A percentile compares a stretch with the other conserved stretches of the same genome.
These are phyloP conservation scores for Stramenopiles sp. DNA, from an alignment of 352 stramenopile genomes.

Conservation along the genomic window DNA sequence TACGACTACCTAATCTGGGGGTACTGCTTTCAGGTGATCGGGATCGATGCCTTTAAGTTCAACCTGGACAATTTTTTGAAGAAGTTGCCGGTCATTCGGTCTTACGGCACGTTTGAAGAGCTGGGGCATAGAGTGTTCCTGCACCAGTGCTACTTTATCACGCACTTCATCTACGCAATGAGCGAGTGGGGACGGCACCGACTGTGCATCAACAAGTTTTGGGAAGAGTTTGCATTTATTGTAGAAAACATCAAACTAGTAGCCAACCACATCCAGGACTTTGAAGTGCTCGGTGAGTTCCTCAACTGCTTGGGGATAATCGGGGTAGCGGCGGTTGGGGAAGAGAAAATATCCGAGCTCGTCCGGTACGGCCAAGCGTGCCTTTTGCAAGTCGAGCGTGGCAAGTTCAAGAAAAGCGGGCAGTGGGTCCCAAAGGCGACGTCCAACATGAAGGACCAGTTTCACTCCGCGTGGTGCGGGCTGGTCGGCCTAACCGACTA, in stretches of 20 bases:
- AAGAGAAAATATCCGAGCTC: background rate
- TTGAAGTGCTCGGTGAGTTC: background rate
- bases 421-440: background rate
- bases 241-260: background rate
- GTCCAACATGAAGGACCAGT: background rate
- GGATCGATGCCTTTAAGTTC: background rate
- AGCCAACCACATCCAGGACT: background rate
- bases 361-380: background rate
- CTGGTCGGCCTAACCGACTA: background rate
- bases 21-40: background rate
- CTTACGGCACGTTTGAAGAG: background rate
- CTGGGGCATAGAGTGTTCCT: background rate
- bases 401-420: background rate
- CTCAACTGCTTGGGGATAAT: background rate
- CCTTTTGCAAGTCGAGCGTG: background rate
- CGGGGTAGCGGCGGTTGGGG: background rate
- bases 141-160: conserved; percentile 3
- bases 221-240: background rate
- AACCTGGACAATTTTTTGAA: background rate
- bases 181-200: background rate
- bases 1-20: conserved; percentile 5
- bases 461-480: background rate
- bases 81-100: background rate
- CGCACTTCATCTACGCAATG: background rate
- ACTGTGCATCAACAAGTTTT: background rate